Conservation (phyloP, 2,329 filamentous ascomycete genomes). For the Aureobasidium sp. region DNA sequence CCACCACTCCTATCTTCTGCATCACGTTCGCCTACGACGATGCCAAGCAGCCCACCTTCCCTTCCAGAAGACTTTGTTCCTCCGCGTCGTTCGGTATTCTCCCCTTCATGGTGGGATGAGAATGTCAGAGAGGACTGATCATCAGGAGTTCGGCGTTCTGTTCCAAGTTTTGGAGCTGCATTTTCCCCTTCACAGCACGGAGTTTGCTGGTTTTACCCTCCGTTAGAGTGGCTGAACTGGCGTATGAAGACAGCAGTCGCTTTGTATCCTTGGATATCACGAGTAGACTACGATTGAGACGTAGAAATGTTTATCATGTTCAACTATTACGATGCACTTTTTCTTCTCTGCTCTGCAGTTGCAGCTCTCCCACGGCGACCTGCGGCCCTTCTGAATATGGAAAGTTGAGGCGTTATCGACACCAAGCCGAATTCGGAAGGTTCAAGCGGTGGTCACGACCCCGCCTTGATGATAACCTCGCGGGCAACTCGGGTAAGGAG, state of each 20-base stretch:
- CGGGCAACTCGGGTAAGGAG: not conserved
- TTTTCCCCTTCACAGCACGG: not conserved
- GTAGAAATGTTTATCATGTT: slow-evolving; percentile 9
- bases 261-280: not conserved
- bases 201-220: not conserved
- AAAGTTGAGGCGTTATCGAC: not conserved
- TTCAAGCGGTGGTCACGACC: not conserved
- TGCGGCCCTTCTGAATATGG: not conserved
- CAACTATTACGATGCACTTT: not conserved
- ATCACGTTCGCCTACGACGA: not conserved
- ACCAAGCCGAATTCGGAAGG: not conserved
- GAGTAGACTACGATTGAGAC: slow-evolving; percentile 6
- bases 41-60: not conserved
- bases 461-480: not conserved
- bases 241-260: not conserved
- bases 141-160: not conserved
- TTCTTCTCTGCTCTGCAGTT: not conserved
- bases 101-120: not conserved
- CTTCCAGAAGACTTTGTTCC: not conserved
- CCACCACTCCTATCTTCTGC: not conserved
- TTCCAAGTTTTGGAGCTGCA: not conserved
- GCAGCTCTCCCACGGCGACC: not conserved
- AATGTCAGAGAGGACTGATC: not conserved
- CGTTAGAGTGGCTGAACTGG: not conserved
- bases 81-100: not conserved